Base-by-base conservation (phyloP, 257 asterid genomes). In the Nicotiana attenuata region DNA sequence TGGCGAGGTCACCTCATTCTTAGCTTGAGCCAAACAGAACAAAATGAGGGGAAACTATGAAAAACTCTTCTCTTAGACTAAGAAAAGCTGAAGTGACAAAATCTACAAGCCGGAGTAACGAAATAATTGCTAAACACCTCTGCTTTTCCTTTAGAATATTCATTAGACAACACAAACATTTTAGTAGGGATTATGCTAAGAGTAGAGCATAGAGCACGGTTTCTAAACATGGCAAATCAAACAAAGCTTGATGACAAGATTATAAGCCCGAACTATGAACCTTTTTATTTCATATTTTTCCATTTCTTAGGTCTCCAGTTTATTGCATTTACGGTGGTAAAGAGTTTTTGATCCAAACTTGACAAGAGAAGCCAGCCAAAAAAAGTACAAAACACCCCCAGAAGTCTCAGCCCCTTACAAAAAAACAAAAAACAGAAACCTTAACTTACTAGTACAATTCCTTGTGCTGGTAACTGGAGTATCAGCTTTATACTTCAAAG, bases 261-360 rank as follows among this genome's bases (percentile, higher is more conserved):
- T 33, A 66, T 17, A 66, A 66, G 15, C 52, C 26, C 10, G 52
- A 66, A 66, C 52, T 50, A 50, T 15, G 79, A 45, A 14, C 79
- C 24, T 50, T 50, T 26, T 69, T 50, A 50, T 75, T 75, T 75
- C 45, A 47, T 75, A 50, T 50, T 75, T 50, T 50, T 50, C 80
- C 80, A 50, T 75, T 69, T 45, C 78, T 14, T 22, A 47, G 15
- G 80, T 50, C 80, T 75, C 80, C 80, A 75, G 80, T 22, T 75
- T 75, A 75, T 75, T 75, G 26, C 77, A 68, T 68, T 35, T 38
- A n/a, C 31, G 77, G 56, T 10, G 77, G 80, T 50, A 50, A 50
- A 15, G 63, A 50, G 24, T 47, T 75, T 22, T 24, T 50, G 45
- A 75, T 59, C 75, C 80, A 8, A 50, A 14, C 78, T 73, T 66